Evolutionary conservation across 1,284 basidiomycete genomes (phyloP), one percentile per base, ranked within the genome.

Genomic region (Ceratobasidium theobromae): DNA sequence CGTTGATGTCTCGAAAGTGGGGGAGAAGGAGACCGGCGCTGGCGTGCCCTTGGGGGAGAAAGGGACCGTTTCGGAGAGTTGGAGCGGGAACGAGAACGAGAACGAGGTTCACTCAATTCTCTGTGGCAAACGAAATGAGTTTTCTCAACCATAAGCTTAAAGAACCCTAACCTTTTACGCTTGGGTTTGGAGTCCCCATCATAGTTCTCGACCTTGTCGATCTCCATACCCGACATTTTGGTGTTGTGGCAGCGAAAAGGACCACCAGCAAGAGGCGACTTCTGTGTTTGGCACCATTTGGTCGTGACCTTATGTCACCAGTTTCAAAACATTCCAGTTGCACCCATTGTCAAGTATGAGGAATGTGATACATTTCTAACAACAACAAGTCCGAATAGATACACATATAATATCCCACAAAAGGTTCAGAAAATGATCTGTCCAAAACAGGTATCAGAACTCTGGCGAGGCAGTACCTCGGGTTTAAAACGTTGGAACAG

Each of bases 1-100:
- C 57, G 57, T 12, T 32, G 18, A 35, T 62, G 57, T 6, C 30
- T 45, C 11, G 57, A 49, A 1, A 49, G 46, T 65, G 28, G 35
- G 38, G 12, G 73, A 51, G 2, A 73, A 75, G 27, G 68, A 70
- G 16, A 74, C 68, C 66, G 77, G 72, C 16, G 79, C 75, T 1
- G 87, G 86, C 23, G 88, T 88, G 48, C 76, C 74, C 1, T 87
- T 53, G 87, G 85, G 28, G 65, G 67, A 25, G 69, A 69, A 49
- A 87, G 86, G 69, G 78, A 64, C 6, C 67, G 62, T 53, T 49
- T 51, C 12, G 46, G 43, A n/a, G 48, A n/a, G n/a, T n/a, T n/a
- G n/a, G n/a, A 45, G 5, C 40, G 65, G 21, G 66, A 53, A 35
- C 48, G 66, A 32, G 66, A 52, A 32, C 48, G 66, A 41, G 66